Evolutionary conservation across 257 asterid genomes (phyloP), one percentile per base, ranked within the genome.

Genomic region (Capsicum rhomboideum): DNA sequence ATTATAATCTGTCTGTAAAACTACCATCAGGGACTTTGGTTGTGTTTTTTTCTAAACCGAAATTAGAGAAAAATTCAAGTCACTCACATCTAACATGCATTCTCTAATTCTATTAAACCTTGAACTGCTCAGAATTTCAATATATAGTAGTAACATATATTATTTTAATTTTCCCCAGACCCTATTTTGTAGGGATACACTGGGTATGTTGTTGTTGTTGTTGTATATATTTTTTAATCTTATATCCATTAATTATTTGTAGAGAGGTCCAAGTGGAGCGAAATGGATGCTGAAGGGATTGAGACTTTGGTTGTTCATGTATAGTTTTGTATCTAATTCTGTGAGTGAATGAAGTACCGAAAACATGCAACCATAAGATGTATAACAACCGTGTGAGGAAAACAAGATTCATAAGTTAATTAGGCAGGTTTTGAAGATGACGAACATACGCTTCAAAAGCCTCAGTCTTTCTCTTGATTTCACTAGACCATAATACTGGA

Each of bases 401-500:
- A 72, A 80, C 52, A 26, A 78, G 78, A 78, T 68, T 59, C 63
- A 59, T 56, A 82, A 50, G 84, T 75, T 78, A 52, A 53, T 83
- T 83, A 49, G 64, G 74, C 42, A 82, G 16, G 29, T 72, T 75
- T 55, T 28, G 54, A 71, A 84, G 59, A 78, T 83, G 74, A 16
- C 8, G 84, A 82, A 91, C 98, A 69, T 93, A 97, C 99, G 86
- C 92, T 8, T 90, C 88, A 79, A 97, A 93, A 82, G 92, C 88
- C 82, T 93, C 92, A 14, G 96, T 80, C 89, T 83, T 95, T 86
- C 86, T 89, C 82, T 82, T 88, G 88, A 97, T 93, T 78, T 97
- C 96, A 89, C 87, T 78, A 50, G 98, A 92, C 93, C 95, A 88
- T 80, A 93, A 90, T 78, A 93, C 68, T 40, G 99, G 99, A 92